phyloP scores from a whole-genome alignment of 176 grass and related monocot species.

The Avena insularis region DNA sequence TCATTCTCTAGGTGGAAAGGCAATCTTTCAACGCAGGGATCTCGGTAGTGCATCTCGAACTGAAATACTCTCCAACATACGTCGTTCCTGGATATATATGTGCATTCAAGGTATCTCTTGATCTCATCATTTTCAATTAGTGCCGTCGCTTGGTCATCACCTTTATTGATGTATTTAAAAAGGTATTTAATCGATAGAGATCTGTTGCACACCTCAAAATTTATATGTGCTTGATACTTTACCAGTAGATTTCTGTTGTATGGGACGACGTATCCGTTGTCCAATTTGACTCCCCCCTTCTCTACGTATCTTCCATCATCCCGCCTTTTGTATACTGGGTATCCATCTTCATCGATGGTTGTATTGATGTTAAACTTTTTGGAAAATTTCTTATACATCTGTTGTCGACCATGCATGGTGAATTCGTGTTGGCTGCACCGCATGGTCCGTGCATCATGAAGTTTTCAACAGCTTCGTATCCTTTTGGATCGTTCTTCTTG shows the following conservation, averaged over 20 bases:
- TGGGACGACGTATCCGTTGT: neutral
- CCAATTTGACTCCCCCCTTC: neutral
- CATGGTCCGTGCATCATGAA: neutral
- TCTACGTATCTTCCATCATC: neutral
- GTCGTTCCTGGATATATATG: too few relatives aligned
- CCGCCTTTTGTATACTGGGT: neutral
- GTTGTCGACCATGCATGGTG: too few relatives aligned
- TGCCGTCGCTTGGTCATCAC: too few relatives aligned
- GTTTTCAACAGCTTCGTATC: neutral
- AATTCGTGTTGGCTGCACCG: too few relatives aligned
- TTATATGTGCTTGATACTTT: slow-evolving; percentile 29
- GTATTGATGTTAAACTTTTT: neutral
- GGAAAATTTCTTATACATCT: neutral
- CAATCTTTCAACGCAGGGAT: too few relatives aligned
- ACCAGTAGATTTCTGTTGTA: slow-evolving; percentile 14
- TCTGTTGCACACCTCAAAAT: slow-evolving; percentile 34
- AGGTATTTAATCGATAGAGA: slow-evolving; percentile 43
- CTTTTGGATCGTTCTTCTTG: neutral
- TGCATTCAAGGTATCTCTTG: too few relatives aligned
- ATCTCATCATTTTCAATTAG: too few relatives aligned
- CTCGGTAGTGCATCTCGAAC: too few relatives aligned
- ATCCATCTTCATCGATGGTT: neutral
- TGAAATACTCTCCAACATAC: too few relatives aligned
- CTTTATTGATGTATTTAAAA: slow-evolving; percentile 19
- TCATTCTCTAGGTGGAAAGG: too few relatives aligned